Conservation (phyloP, 2,329 filamentous ascomycete species). For the Hortaea werneckii region DNA sequence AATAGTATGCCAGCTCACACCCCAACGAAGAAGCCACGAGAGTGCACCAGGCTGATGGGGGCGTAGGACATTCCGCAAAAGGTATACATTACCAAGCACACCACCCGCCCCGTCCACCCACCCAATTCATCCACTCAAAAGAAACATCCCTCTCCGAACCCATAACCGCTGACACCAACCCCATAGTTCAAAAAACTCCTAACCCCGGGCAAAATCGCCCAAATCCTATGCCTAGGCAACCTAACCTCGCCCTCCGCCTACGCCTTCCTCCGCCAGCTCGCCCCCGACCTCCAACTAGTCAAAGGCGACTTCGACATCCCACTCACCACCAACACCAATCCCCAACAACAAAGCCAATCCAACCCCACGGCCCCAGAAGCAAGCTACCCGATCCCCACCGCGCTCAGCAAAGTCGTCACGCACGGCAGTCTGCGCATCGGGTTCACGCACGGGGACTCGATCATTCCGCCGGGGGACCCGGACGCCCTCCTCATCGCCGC, state of each 20-base stretch:
- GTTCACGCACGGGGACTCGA: slow-evolving; percentile 62
- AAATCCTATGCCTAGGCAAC: slow-evolving; percentile 49
- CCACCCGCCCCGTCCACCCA: slow-evolving; percentile 4
- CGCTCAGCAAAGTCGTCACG: slow-evolving; percentile 59
- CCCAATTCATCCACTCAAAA: background rate
- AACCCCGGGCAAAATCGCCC: slow-evolving; percentile 48
- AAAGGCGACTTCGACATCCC: slow-evolving; percentile 62
- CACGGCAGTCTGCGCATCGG: slow-evolving; percentile 58
- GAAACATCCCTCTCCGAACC: background rate
- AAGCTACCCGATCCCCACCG: slow-evolving; percentile 28
- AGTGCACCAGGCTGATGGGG: slow-evolving; percentile 14
- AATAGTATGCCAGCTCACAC: slow-evolving; percentile 43
- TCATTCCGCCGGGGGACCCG: slow-evolving; percentile 57
- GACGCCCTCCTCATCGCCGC: slow-evolving; percentile 58
- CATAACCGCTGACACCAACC: background rate
- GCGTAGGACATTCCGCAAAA: slow-evolving; percentile 70
- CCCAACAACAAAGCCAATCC: slow-evolving; percentile 1
- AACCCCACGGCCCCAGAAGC: slow-evolving; percentile 7
- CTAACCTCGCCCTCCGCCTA: slow-evolving; percentile 48
- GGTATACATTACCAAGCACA: slow-evolving; percentile 39
- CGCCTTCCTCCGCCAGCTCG: slow-evolving; percentile 45
- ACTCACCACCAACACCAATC: slow-evolving; percentile 41
- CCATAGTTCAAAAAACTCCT: slow-evolving; percentile 45
- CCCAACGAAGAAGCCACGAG: slow-evolving; percentile 4
- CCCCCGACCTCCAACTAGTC: slow-evolving; percentile 57